Percentiles rank a stretch among this genome's conserved stretches.
Evolutionary conservation across 805 yeast species (phyloP).

Genomic region (Hanseniaspora thailandica): DNA sequence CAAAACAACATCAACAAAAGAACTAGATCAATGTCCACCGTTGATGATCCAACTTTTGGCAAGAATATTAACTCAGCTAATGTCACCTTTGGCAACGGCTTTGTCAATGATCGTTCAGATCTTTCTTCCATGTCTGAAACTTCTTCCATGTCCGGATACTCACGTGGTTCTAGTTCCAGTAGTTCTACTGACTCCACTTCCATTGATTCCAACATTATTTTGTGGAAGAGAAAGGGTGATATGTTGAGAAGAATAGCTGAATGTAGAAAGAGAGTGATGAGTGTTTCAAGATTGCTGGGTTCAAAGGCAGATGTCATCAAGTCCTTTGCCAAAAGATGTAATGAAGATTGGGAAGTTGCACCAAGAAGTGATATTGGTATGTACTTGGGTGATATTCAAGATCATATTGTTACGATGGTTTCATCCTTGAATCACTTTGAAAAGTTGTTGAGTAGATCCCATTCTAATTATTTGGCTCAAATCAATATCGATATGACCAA

Average conservation of each 20-base stretch:
- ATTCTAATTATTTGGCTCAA: slow-evolving; percentile 90
- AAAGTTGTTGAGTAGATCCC: slow-evolving; percentile 85
- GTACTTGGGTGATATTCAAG: slow-evolving; percentile 95
- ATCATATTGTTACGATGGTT: slow-evolving; percentile 94
- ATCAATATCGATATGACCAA: slow-evolving; percentile 95
- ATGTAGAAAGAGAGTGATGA: slow-evolving; percentile 88
- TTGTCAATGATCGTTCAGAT: slow-evolving; percentile 11
- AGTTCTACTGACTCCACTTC: slow-evolving; percentile 23
- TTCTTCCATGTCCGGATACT: slow-evolving; percentile 18
- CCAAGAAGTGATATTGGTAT: slow-evolving; percentile 81
- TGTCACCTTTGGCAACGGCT: slow-evolving; percentile 1
- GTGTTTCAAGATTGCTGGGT: slow-evolving; percentile 68
- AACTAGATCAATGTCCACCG: slow-evolving; percentile 16
- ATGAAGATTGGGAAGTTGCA: slow-evolving; percentile 69
- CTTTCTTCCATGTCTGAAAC: slow-evolving; percentile 18
- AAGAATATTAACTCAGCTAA: background rate
- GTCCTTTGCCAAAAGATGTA: slow-evolving; percentile 84
- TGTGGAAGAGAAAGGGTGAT: slow-evolving; percentile 89
- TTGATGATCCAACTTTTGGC: background rate
- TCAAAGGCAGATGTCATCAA: slow-evolving; percentile 96
- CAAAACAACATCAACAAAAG: slow-evolving; percentile 19
- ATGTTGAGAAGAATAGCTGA: slow-evolving; percentile 93
- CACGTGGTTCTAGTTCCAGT: slow-evolving; percentile 17
- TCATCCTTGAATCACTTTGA: slow-evolving; percentile 91
- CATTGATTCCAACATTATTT: slow-evolving; percentile 36